These are phyloP conservation scores for Hanseniaspora pseudoguilliermondii DNA, from an alignment of 805 yeast genomes.

Conservation along the genomic window DNA sequence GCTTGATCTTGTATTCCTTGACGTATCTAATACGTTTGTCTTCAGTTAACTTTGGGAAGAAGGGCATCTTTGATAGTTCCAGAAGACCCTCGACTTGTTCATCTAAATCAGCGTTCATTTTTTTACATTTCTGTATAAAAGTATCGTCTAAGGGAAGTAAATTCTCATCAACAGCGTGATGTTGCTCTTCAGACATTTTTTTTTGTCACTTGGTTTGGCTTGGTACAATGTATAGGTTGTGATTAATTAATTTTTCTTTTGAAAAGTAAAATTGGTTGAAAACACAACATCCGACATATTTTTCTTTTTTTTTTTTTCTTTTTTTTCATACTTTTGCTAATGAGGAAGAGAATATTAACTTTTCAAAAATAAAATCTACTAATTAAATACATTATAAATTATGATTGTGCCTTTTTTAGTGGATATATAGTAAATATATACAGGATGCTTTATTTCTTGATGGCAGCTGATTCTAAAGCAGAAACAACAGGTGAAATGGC, in stretches of 20 bases:
- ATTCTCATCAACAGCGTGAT: neutral
- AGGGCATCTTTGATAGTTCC: neutral
- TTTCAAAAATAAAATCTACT: neutral
- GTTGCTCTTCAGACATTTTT: neutral
- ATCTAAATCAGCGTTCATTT: neutral
- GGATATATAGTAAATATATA: neutral
- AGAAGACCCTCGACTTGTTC: neutral
- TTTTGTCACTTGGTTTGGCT: too few relatives aligned
- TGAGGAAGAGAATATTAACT: too few relatives aligned
- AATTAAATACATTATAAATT: too few relatives aligned
- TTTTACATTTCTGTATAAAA: neutral
- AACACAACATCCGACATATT: too few relatives aligned
- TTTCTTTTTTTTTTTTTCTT: too few relatives aligned
- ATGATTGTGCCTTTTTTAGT: too few relatives aligned
- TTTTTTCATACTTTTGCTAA: too few relatives aligned
- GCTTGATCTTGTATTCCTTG: slow-evolving; percentile 2
- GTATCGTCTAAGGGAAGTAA: neutral
- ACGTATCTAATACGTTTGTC: neutral
- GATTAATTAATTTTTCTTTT: neutral
- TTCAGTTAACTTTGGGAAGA: neutral
- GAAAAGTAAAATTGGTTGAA: neutral
- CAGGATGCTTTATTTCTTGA: neutral
- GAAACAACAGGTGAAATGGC: slow-evolving; percentile 11
- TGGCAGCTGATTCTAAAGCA: slow-evolving; percentile 6
- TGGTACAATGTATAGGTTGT: neutral